A percentile compares a stretch with the other conserved stretches of the same genome.
Evolutionary conservation across 2,329 filamentous ascomycete species (phyloP).

Genomic region (Didymella exigua): DNA sequence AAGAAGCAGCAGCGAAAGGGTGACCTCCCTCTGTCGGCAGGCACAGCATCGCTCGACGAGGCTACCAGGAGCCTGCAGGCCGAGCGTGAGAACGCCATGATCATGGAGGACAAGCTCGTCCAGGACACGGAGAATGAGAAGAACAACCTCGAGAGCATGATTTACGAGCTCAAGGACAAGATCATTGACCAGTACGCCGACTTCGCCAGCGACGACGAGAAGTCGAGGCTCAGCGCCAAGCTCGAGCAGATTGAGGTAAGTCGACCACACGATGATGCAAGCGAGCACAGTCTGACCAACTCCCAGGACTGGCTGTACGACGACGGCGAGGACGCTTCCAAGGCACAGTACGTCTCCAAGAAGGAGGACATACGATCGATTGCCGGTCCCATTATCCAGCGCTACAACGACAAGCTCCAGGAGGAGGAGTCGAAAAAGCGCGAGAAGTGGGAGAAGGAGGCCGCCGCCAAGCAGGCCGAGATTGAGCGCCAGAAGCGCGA

Average conservation of each 20-base stretch:
- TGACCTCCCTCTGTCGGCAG: constrained; percentile 84
- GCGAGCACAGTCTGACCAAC: constrained; percentile 16
- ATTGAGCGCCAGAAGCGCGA: constrained; percentile 78
- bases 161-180: constrained; percentile 96
- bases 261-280: background rate
- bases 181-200: constrained; percentile 89
- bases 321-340: constrained; percentile 91
- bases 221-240: constrained; percentile 81
- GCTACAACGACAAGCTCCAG: constrained; percentile 94
- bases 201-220: constrained; percentile 90
- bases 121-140: constrained; percentile 99
- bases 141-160: constrained; percentile 98
- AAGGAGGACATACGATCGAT: constrained; percentile 92
- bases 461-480: constrained; percentile 66
- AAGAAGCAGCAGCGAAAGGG: constrained; percentile 99
- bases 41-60: constrained; percentile 79
- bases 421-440: constrained; percentile 77
- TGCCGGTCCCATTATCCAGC: constrained; percentile 88
- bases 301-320: constrained; percentile 97
- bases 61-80: constrained; percentile 67
- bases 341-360: constrained; percentile 93
- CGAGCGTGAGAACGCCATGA: constrained; percentile 89
- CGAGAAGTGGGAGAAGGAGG: constrained; percentile 68
- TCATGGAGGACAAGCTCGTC: constrained; percentile 98
- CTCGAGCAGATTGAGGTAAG: constrained; percentile 85